Percentiles rank a stretch among this genome's conserved stretches.
phyloP scores from a whole-genome alignment of 768 basidiomycete genomes.

The Daedaleopsis nitida region DNA sequence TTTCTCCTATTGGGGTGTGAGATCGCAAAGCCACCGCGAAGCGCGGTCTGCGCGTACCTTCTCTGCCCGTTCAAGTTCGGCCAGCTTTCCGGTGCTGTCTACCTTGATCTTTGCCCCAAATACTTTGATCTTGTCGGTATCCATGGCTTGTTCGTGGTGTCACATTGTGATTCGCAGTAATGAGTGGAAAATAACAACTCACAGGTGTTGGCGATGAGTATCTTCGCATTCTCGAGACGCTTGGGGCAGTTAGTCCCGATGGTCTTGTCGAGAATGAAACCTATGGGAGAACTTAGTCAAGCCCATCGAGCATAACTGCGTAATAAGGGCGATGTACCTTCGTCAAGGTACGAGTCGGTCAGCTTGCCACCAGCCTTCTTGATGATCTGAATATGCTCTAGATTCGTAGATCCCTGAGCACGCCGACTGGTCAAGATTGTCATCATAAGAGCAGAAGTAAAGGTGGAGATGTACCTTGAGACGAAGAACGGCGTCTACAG shows the following conservation, averaged over 20 bases:
- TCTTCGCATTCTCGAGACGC: conserved; percentile 91
- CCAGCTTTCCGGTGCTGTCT: conserved; percentile 93
- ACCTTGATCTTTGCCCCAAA: conserved; percentile 97
- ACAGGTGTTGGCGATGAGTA: conserved; percentile 99
- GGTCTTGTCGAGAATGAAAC: conserved; percentile 96
- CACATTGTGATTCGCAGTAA: neutral
- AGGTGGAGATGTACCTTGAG: conserved; percentile 60
- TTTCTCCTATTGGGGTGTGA: conserved; percentile 76
- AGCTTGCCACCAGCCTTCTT: conserved; percentile 99
- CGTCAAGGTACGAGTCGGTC: conserved; percentile 96
- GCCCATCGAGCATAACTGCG: no score
- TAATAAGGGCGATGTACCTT: conserved; percentile 54
- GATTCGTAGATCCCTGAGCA: conserved; percentile 84
- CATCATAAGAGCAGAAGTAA: neutral
- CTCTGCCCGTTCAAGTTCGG: conserved; percentile 97
- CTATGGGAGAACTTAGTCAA: conserved; percentile 37
- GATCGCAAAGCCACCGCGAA: no score
- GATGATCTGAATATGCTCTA: conserved; percentile 99
- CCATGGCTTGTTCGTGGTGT: conserved; percentile 76
- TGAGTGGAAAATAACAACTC: conserved; percentile 33
- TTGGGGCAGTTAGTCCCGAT: conserved; percentile 96
- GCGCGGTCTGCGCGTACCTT: conserved; percentile 46
- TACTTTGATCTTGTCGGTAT: conserved; percentile 99
- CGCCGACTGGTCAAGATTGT: neutral
- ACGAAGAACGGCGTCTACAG: conserved; percentile 93